Base-by-base conservation (phyloP, 306 rosid genomes). In the Coriaria nepalensis region DNA sequence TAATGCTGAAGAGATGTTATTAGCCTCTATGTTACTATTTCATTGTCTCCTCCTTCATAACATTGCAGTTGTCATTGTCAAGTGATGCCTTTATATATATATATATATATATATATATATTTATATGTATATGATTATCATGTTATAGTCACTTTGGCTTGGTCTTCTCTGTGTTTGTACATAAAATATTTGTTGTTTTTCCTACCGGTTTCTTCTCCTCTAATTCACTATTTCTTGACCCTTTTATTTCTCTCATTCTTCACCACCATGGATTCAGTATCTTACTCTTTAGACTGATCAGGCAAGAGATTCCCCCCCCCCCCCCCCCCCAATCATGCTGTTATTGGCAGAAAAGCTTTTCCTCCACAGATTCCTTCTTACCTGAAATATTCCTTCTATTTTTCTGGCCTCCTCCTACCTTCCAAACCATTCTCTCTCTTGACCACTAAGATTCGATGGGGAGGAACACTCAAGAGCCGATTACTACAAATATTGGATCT, bases 381-480 rank as follows among this genome's bases (percentile, higher is more conserved):
- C 29, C 29, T 20, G 29, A 20, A 20, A 20, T 53, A 52, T 49
- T 47, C 13, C 57, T 59, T 45, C 13, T 47, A 6, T 49, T 37
- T 10, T 9, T 35, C 11, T 47, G 56, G 54, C 43, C 49, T 49
- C 50, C 37, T 43, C 6, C 40, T 13, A 42, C 62, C 50, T 37
- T 37, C 52, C 40, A 33, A 29, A 67, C 41, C 37, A 54, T 52
- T 20, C 46, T 44, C 42, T 20, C 33, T 51, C 40, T 8, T 51
- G 35, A 49, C 52, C 55, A 9, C 32, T 56, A 59, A 20, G 29
- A 20, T 20, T 20, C 29, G 29, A 73, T 66, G 84, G 79, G 86
- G 64, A 77, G 80, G 52, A 86, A 86, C 68, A 68, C 71, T 4
- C 74, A 60, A 54, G 75, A 70, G 49, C 73, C 61, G 34, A 55